These are phyloP conservation scores for Xylaria sp. DNA, from an alignment of 2,329 filamentous ascomycete genomes.

Conservation along the genomic window DNA sequence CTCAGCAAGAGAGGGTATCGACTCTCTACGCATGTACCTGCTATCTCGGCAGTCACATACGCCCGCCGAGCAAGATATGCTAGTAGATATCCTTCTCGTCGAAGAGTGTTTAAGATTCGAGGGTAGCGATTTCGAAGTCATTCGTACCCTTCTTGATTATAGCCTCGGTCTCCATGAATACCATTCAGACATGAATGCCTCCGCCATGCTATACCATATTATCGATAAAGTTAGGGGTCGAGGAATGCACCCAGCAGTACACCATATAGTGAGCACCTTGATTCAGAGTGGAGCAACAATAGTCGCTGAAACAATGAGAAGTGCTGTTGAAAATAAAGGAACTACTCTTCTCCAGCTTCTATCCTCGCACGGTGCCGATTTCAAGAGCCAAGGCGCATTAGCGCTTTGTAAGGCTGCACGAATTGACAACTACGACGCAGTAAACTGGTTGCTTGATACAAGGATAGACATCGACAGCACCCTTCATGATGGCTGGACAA, in stretches of 20 bases:
- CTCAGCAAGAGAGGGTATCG: background rate
- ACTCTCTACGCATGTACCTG: background rate
- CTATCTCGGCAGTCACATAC: background rate
- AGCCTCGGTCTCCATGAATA: background rate
- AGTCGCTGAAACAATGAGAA: background rate
- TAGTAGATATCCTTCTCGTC: background rate
- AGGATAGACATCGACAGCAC: conserved; percentile 1
- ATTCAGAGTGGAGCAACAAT: background rate
- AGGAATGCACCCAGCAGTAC: background rate
- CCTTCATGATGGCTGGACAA: background rate
- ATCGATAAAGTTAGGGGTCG: background rate
- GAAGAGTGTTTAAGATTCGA: background rate
- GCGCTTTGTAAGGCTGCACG: background rate
- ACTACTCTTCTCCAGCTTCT: background rate
- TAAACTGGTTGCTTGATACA: background rate
- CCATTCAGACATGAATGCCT: background rate
- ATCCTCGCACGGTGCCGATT: background rate
- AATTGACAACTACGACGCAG: conserved; percentile 1
- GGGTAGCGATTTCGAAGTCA: background rate
- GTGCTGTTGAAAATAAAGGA: background rate
- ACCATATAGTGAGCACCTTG: background rate
- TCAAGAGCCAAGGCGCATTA: background rate
- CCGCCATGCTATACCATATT: background rate
- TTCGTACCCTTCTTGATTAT: background rate
- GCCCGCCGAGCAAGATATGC: background rate